Evolutionary conservation across 2,329 filamentous ascomycete genomes (phyloP).

Genomic region (Blastomyces parvus): DNA sequence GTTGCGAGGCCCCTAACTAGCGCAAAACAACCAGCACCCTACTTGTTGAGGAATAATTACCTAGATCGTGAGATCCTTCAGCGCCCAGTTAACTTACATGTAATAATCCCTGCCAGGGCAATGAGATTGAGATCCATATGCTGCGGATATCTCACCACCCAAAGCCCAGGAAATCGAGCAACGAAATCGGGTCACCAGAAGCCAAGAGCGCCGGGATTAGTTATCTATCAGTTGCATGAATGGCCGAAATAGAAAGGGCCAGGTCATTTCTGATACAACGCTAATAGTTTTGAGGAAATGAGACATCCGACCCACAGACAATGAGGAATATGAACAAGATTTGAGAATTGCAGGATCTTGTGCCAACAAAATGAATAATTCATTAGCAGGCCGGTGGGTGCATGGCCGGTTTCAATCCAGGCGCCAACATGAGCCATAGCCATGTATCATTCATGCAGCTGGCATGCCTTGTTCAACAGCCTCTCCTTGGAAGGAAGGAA

Average conservation of each 20-base stretch:
- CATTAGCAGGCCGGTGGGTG: not conserved
- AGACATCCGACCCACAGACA: not conserved
- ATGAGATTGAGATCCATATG: too few relatives aligned
- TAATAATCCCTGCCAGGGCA: too few relatives aligned
- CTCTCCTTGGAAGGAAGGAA: not conserved
- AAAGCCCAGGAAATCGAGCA: not conserved
- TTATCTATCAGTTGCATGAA: not conserved
- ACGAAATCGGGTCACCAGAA: not conserved
- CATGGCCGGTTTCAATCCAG: not conserved
- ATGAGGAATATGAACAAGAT: not conserved
- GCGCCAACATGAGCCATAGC: not conserved
- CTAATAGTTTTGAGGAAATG: not conserved
- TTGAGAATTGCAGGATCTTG: not conserved
- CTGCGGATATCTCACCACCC: not conserved
- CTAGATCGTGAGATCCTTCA: not conserved
- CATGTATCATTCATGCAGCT: not conserved
- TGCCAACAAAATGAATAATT: not conserved
- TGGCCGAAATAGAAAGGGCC: not conserved
- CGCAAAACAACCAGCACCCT: not conserved
- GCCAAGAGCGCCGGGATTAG: not conserved
- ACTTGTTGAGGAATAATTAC: too few relatives aligned
- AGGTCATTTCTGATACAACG: not conserved
- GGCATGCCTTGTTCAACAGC: not conserved
- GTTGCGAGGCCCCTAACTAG: not conserved
- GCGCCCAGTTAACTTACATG: not conserved